Evolutionary conservation across 2,329 filamentous ascomycete genomes (phyloP).

Genomic region (Colletotrichum brevisporum): DNA sequence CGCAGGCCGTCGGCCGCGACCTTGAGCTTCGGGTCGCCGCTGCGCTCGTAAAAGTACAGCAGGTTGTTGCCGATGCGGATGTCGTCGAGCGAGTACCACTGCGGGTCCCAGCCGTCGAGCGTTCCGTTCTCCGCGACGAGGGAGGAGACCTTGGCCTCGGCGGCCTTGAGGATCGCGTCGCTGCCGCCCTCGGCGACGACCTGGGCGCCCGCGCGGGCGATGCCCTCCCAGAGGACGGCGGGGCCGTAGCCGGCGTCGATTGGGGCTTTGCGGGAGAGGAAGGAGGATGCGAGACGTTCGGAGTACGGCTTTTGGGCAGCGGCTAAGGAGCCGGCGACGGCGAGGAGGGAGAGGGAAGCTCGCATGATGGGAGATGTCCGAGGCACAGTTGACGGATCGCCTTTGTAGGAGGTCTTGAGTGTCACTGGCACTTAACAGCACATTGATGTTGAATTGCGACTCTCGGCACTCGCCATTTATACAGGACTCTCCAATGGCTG

Average conservation of each 20-base stretch:
- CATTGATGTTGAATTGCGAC: too few relatives aligned
- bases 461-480: not conserved
- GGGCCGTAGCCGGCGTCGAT: slow-evolving; percentile 28
- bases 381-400: not conserved
- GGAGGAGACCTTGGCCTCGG: slow-evolving; percentile 31
- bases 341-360: not conserved
- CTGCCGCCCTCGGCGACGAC: not conserved
- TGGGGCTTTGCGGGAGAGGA: slow-evolving; percentile 19
- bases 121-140: slow-evolving; percentile 54
- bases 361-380: slow-evolving; percentile 1
- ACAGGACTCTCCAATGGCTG: not conserved
- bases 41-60: slow-evolving; percentile 63
- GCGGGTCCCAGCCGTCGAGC: slow-evolving; percentile 61
- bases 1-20: slow-evolving; percentile 62
- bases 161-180: slow-evolving; percentile 14
- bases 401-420: too few relatives aligned
- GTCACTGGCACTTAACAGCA: too few relatives aligned
- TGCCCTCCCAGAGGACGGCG: slow-evolving; percentile 33
- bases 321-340: slow-evolving; percentile 5
- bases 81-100: slow-evolving; percentile 66
- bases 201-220: slow-evolving; percentile 25
- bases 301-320: slow-evolving; percentile 18
- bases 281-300: slow-evolving; percentile 33
- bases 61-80: slow-evolving; percentile 67
- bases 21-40: slow-evolving; percentile 63